Evolutionary conservation across 2,329 filamentous ascomycete species (phyloP).

Genomic region (Fusarium tupiense): DNA sequence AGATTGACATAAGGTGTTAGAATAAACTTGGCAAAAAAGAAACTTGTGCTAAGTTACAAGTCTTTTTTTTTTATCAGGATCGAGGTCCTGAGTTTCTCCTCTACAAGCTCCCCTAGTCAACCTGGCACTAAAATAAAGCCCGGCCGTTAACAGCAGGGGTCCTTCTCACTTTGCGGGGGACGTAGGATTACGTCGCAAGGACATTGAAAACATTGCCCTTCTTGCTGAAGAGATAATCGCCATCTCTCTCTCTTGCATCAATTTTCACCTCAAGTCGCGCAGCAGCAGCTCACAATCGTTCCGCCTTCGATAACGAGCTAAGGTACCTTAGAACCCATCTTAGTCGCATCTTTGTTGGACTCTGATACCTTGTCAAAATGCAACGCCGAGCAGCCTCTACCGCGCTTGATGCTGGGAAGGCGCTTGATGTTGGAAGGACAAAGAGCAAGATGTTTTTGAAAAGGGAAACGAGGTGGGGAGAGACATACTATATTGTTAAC

Average conservation of each 20-base stretch:
- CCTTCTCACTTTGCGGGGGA: constrained; percentile 30
- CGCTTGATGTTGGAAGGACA: neutral
- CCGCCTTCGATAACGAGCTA: neutral
- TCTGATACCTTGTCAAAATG: constrained; percentile 25
- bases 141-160: constrained; percentile 18
- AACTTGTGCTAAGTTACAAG: neutral
- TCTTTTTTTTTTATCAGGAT: neutral
- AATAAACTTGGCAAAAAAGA: too few species aligned
- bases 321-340: neutral
- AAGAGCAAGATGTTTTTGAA: constrained; percentile 42
- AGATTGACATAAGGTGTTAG: too few species aligned
- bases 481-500: constrained; percentile 44
- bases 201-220: neutral
- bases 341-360: neutral
- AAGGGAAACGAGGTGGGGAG: constrained; percentile 24
- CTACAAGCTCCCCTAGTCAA: neutral
- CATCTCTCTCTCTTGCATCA: neutral
- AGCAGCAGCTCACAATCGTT: neutral
- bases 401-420: neutral
- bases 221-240: neutral
- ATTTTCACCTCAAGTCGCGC: neutral
- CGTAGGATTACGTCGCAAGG: constrained; percentile 15
- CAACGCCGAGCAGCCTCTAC: constrained; percentile 12
- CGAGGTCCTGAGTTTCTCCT: neutral
- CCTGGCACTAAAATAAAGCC: constrained; percentile 1